These are phyloP conservation scores for Gracilariopsis chorda DNA, from an alignment of 23 red algal genomes.

Conservation along the genomic window DNA sequence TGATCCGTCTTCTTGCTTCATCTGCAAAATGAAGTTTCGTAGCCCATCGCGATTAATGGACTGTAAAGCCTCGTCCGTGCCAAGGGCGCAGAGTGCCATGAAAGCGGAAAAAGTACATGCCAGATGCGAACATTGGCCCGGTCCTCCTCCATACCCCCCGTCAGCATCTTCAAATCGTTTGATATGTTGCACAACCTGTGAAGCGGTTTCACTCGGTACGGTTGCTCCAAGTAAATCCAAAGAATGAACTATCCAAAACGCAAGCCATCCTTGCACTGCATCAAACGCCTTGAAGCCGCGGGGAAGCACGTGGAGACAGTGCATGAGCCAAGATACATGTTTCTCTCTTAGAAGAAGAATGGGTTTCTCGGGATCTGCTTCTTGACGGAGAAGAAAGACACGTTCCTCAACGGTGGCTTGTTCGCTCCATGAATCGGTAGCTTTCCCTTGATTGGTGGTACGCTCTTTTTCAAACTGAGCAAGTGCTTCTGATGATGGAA, in stretches of 20 bases:
- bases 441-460: background rate
- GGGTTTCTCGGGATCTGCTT: background rate
- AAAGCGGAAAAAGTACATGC: constrained; percentile 86
- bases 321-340: constrained; percentile 19
- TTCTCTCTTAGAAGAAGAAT: background rate
- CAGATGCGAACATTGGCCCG: constrained; percentile 83
- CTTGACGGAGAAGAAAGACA: background rate
- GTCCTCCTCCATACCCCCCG: constrained; percentile 92
- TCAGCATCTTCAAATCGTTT: constrained; percentile 2
- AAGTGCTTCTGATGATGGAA: background rate
- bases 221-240: constrained; percentile 47
- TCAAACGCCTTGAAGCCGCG: constrained; percentile 57
- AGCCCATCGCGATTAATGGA: constrained; percentile 58
- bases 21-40: constrained; percentile 23
- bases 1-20: constrained; percentile 34
- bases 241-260: constrained; percentile 92
- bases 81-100: constrained; percentile 65
- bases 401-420: constrained; percentile 35
- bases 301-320: constrained; percentile 5
- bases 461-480: background rate
- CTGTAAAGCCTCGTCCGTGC: constrained; percentile 55
- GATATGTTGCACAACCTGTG: constrained; percentile 17
- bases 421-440: constrained; percentile 34
- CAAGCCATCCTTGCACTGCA: constrained; percentile 80
- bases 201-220: background rate